A percentile compares a stretch with the other conserved stretches of the same genome.
phyloP scores from a whole-genome alignment of 768 basidiomycete genomes.

The Pleurotus ostreatus region DNA sequence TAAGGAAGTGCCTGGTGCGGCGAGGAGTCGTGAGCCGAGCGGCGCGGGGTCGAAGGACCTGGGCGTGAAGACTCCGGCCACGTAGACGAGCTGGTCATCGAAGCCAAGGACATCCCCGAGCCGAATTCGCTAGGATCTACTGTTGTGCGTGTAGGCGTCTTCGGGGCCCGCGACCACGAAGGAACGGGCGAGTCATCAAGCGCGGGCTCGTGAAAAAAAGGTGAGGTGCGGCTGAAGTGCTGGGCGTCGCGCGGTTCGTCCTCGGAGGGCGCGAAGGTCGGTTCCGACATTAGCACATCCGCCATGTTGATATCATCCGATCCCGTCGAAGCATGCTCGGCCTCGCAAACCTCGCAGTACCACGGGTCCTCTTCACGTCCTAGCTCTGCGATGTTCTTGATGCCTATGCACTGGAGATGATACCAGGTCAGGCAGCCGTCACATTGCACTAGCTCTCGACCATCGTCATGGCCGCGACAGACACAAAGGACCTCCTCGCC shows the following conservation, averaged over 20 bases:
- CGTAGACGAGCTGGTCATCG: slow-evolving; percentile 29
- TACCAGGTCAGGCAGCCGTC: slow-evolving; percentile 81
- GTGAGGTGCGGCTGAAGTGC: slow-evolving; percentile 21
- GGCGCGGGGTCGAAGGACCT: slow-evolving; percentile 54
- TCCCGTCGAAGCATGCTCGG: slow-evolving; percentile 12
- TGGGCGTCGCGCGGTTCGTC: slow-evolving; percentile 35
- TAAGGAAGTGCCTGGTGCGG: slow-evolving; percentile 28
- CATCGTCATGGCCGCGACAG: slow-evolving; percentile 65
- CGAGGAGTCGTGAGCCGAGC: slow-evolving; percentile 29
- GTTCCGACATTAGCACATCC: slow-evolving; percentile 41
- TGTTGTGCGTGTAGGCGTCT: slow-evolving; percentile 42
- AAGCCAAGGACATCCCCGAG: slow-evolving; percentile 24
- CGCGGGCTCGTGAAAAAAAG: slow-evolving; percentile 51
- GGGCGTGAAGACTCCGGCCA: slow-evolving; percentile 49
- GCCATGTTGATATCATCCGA: slow-evolving; percentile 7
- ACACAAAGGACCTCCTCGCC: slow-evolving; percentile 58
- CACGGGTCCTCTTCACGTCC: slow-evolving; percentile 78
- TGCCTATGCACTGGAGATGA: slow-evolving; percentile 77
- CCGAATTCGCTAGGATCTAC: slow-evolving; percentile 17
- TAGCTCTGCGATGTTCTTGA: slow-evolving; percentile 56
- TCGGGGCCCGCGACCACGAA: slow-evolving; percentile 43
- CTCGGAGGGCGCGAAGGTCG: slow-evolving; percentile 68
- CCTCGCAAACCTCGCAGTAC: slow-evolving; percentile 62
- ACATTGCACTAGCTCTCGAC: slow-evolving; percentile 77
- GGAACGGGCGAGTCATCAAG: slow-evolving; percentile 54